Evolutionary conservation across 495 filamentous ascomycete species (phyloP).

Genomic region (Evernia prunastri): DNA sequence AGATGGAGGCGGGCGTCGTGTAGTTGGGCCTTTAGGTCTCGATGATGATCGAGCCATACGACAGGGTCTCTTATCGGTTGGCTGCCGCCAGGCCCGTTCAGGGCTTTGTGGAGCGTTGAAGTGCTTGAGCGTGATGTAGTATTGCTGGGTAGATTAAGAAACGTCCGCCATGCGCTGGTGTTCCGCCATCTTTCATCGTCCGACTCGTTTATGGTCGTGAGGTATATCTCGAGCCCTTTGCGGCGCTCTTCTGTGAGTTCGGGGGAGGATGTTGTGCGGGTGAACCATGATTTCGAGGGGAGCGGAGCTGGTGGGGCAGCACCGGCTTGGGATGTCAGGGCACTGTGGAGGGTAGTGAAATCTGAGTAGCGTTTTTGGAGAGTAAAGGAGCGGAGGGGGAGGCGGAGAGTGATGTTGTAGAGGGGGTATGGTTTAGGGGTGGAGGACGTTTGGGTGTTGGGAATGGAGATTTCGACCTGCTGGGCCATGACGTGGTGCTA

Average conservation of each 20-base stretch:
- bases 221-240: slow-evolving; percentile 68
- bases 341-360: slow-evolving; percentile 69
- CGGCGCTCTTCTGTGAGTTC: slow-evolving; percentile 76
- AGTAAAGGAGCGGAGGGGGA: slow-evolving; percentile 80
- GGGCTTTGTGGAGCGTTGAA: slow-evolving; percentile 38
- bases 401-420: slow-evolving; percentile 85
- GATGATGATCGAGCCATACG: slow-evolving; percentile 80
- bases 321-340: slow-evolving; percentile 58
- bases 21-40: slow-evolving; percentile 73
- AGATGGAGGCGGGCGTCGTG: slow-evolving; percentile 75
- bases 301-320: slow-evolving; percentile 57
- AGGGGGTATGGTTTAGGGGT: slow-evolving; percentile 71
- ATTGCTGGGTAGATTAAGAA: slow-evolving; percentile 69
- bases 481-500: slow-evolving; percentile 54
- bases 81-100: slow-evolving; percentile 41
- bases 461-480: slow-evolving; percentile 73
- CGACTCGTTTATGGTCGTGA: slow-evolving; percentile 68
- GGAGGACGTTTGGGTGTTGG: slow-evolving; percentile 55
- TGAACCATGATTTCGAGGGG: slow-evolving; percentile 80
- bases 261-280: slow-evolving; percentile 67
- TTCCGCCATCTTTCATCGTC: slow-evolving; percentile 81
- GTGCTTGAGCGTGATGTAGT: slow-evolving; percentile 40
- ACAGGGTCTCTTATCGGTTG: slow-evolving; percentile 62
- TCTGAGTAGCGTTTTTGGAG: slow-evolving; percentile 93
- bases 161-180: slow-evolving; percentile 74